These are phyloP conservation scores for Ceratocystis lukuohia DNA, from an alignment of 2,329 filamentous ascomycete genomes.

Conservation along the genomic window DNA sequence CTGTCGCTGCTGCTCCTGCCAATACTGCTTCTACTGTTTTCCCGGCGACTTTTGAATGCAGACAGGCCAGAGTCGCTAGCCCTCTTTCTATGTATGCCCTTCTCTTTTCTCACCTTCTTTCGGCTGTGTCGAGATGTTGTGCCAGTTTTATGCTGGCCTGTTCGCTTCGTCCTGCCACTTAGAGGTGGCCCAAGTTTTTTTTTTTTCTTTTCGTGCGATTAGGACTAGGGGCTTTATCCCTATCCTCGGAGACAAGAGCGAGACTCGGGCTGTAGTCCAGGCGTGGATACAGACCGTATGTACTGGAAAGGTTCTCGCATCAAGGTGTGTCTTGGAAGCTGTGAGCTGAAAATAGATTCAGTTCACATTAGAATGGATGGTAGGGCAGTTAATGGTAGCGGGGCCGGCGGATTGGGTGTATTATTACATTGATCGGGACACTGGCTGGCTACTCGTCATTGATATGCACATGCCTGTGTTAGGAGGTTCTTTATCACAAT, in stretches of 20 bases:
- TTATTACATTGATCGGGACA: too few relatives aligned
- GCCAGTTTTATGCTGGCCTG: neutral
- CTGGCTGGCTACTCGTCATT: too few relatives aligned
- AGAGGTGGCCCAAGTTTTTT: neutral
- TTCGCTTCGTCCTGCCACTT: slow-evolving; percentile 7
- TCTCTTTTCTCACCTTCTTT: neutral
- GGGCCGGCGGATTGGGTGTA: too few relatives aligned
- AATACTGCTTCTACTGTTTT: neutral
- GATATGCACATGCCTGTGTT: too few relatives aligned
- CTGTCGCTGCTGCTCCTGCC: too few relatives aligned
- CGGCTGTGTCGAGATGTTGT: neutral
- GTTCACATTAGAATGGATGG: neutral
- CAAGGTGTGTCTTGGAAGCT: neutral
- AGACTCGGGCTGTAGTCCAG: neutral
- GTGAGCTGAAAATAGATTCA: neutral
- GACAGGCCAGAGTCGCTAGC: neutral
- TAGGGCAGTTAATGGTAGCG: neutral
- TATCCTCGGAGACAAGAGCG: neutral
- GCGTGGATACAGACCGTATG: too few relatives aligned
- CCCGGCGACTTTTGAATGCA: neutral
- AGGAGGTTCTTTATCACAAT: too few relatives aligned
- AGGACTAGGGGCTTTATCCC: too few relatives aligned
- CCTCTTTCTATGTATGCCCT: neutral
- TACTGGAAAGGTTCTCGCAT: neutral
- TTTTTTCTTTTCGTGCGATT: too few relatives aligned